Conservation (phyloP, 192 early-diverging fungal genomes). For the Backusella parvicylindrica region DNA sequence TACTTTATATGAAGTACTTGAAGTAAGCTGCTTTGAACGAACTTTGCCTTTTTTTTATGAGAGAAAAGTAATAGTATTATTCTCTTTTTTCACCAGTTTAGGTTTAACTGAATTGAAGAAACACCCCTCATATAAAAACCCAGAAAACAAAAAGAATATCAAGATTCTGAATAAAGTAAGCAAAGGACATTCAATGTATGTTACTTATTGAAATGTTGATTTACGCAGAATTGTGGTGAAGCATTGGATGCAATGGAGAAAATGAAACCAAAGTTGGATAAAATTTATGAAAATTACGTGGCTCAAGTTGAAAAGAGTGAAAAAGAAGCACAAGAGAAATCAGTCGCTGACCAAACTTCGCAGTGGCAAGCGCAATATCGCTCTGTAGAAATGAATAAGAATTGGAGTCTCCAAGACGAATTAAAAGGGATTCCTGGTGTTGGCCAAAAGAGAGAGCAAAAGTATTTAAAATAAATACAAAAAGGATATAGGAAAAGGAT, state of each 20-base stretch:
- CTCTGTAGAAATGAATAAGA: slow-evolving; percentile 1
- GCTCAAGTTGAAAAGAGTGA: background rate
- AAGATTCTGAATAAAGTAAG: slow-evolving; percentile 30
- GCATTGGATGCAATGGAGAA: slow-evolving; percentile 52
- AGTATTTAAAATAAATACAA: background rate
- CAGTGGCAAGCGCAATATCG: slow-evolving; percentile 6
- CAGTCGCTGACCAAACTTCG: background rate
- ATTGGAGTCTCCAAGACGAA: slow-evolving; percentile 36
- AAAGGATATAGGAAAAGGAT: background rate
- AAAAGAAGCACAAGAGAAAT: background rate
- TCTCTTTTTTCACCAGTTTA: slow-evolving; percentile 36
- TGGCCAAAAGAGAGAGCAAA: background rate
- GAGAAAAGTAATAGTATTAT: background rate
- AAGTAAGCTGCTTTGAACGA: slow-evolving; percentile 34
- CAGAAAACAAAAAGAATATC: slow-evolving; percentile 36
- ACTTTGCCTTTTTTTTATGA: background rate
- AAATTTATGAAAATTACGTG: background rate
- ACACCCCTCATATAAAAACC: slow-evolving; percentile 50
- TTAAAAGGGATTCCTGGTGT: slow-evolving; percentile 25
- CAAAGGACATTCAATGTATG: background rate
- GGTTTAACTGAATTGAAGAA: slow-evolving; percentile 56
- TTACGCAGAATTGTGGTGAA: slow-evolving; percentile 41
- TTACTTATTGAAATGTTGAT: slow-evolving; percentile 20
- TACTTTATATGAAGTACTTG: slow-evolving; percentile 65
- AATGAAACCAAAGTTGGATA: slow-evolving; percentile 53